Base-by-base conservation (phyloP, 495 filamentous ascomycete genomes). In the Penicillium verhagenii region DNA sequence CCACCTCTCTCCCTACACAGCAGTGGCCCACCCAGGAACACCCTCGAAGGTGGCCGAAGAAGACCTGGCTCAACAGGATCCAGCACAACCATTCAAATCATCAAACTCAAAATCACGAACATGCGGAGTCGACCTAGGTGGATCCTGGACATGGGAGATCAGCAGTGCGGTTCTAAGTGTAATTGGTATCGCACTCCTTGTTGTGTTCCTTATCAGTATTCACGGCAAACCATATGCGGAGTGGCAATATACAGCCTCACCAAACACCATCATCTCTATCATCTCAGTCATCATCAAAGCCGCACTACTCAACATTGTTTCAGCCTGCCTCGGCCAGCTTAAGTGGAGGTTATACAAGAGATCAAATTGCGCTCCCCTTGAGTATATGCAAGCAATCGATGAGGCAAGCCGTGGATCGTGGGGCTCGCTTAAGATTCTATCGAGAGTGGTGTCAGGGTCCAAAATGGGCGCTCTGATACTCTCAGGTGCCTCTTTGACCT, bases 361-460 rank as follows among this genome's bases (percentile, higher is more conserved):
- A 6, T 35, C 42, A 26, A 28, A 11, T 6, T 38, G 23, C 7
- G 10, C 20, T 1, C 51, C 50, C 6, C 51, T 59, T 7, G 50
- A 59, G 11, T 1, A 54, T 9, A 13, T 59, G 1, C 45, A 59
- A 9, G 26, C 40, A 2, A 14, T 59, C 1, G 56, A 59, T 16
- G 13, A 59, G 13, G 56, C 51, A 8, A 59, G 56, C 23, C 45
- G 46, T 14, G 56, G 56, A 3, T 46, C 51, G 1, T 59, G 43
- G 50, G 56, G 51, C 5, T 19, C 56, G 2, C 6, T 54, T 3
- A 3, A 44, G 23, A 45, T 50, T 3, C 33, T 47, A 10, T 52
- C 49, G 50, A 7, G n/a, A 14, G 39, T 16, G 24, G 19, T 7
- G 7, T 28, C 19, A 21, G 5, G 5, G 2, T 19, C 49, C 4